Percentiles rank a stretch among this genome's conserved stretches.
phyloP scores from a whole-genome alignment of 140 eudicot species.

The Cichorium intybus region DNA sequence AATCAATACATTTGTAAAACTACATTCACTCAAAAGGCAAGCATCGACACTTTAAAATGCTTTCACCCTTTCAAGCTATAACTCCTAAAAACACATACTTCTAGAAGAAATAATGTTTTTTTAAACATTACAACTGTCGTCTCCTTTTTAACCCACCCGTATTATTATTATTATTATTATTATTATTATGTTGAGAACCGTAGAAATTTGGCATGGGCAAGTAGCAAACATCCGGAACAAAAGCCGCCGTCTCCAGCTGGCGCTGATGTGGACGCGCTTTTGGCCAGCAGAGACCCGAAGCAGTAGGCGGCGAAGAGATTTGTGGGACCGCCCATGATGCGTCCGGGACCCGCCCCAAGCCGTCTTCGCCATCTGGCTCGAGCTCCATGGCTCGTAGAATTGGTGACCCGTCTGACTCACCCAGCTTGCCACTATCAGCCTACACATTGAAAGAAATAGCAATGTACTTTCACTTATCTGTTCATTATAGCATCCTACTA shows the following conservation, averaged over 20 bases:
- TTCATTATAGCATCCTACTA: too few species aligned
- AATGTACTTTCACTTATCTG: too few species aligned
- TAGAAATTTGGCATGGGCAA: constrained; percentile 33
- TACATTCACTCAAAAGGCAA: constrained; percentile 4
- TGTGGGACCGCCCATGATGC: constrained; percentile 83
- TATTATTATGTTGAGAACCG: constrained; percentile 27
- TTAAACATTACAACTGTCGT: constrained; percentile 34
- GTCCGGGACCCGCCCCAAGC: constrained; percentile 73
- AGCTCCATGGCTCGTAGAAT: constrained; percentile 45
- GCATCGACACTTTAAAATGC: neutral
- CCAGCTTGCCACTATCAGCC: constrained; percentile 86
- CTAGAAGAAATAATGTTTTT: neutral
- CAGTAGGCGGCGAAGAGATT: constrained; percentile 77
- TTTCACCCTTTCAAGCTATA: neutral
- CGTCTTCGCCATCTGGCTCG: constrained; percentile 54
- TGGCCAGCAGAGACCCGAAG: constrained; percentile 79
- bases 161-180: too few species aligned
- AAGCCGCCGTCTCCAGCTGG: constrained; percentile 42
- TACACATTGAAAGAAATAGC: constrained; percentile 10
- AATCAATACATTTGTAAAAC: neutral
- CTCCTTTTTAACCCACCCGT: constrained; percentile 36
- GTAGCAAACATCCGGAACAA: constrained; percentile 70
- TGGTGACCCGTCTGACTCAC: constrained; percentile 69
- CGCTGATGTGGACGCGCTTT: constrained; percentile 21
- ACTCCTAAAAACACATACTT: neutral